These are phyloP conservation scores for Phytophthora sp. DNA, from an alignment of 352 stramenopile genomes.

Conservation along the genomic window DNA sequence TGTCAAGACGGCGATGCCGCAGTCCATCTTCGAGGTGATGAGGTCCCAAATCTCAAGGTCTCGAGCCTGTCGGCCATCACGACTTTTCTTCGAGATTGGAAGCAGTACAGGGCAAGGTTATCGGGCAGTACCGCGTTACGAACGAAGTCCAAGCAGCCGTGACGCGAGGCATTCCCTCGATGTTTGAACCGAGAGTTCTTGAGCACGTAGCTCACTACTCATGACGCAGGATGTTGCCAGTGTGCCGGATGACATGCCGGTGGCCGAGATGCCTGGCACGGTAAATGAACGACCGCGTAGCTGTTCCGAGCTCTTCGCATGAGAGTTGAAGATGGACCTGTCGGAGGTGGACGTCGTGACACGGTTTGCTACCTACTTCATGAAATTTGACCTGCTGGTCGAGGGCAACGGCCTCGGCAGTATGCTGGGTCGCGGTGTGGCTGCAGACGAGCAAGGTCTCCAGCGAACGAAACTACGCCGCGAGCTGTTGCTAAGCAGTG, in stretches of 20 bases:
- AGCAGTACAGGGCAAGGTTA: constrained; percentile 8
- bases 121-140: constrained; percentile 5
- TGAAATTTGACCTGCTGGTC: neutral
- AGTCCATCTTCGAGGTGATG: constrained; percentile 18
- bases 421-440: neutral
- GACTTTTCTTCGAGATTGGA: constrained; percentile 8
- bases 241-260: constrained; percentile 21
- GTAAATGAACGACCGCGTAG: constrained; percentile 2
- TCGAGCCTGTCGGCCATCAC: constrained; percentile 13
- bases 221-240: no score
- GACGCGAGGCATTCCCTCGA: constrained; percentile 8
- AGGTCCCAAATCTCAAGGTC: constrained; percentile 4
- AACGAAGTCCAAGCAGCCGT: constrained; percentile 13
- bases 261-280: constrained; percentile 17
- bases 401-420: neutral
- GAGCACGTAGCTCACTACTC: constrained; percentile 24
- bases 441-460: neutral
- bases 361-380: constrained; percentile 20
- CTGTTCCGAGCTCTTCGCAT: neutral
- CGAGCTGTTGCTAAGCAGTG: neutral
- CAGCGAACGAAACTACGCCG: constrained; percentile 1
- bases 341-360: constrained; percentile 22
- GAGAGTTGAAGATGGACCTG: constrained; percentile 16
- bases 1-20: constrained; percentile 8
- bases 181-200: constrained; percentile 10